Base-by-base conservation (phyloP, 805 yeast species). In the Grigorovia yakushimaensis region DNA sequence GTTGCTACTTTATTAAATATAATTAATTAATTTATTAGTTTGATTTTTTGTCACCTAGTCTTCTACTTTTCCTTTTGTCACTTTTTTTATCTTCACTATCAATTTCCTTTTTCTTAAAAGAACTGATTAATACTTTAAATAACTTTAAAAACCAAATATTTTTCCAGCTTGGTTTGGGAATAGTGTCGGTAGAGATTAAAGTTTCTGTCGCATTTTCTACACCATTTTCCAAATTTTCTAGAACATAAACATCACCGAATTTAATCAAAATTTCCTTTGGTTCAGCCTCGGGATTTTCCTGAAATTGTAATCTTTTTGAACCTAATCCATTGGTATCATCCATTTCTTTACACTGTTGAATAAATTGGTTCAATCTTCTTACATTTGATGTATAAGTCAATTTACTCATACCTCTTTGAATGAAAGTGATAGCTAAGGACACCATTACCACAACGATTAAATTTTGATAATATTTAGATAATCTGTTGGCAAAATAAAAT, bases 281-380 rank as follows among this genome's bases (percentile, higher is more conserved):
- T 45, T 69, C 66, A 11, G 62, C 62, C 13, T 77, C 68, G 48
- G 66, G 73, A 33, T 76, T 61, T 39, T 61, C 59, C 69, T 77
- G 59, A 39, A 62, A 49, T 64, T 67, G 11, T 72, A 79, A 53
- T n/a, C 58, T 54, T 39, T 55, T 60, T 41, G 76, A 80, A 23
- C 74, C 71, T 2, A 81, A 71, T 0, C 78, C 74, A 27, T 72
- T 71, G 17, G 78, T 76, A 77, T 83, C 77, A 13, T 85, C 82
- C 49, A 69, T 73, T 2, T 61, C 60, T 53, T 72, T 79, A 41
- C 84, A 64, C 43, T 77, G 76, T 6, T 67, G 62, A 47, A 81
- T 70, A 56, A 84, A 70, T 2, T 61, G 57, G 5, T 64, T 69
- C n/a, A 84, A 69, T 48, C 86, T 72, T 50, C 74, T 75, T 44